Percentiles rank a stretch among this genome's conserved stretches.
Conservation (phyloP, 2,329 filamentous ascomycete species). For the Magnaporthiopsis rhizophila region DNA sequence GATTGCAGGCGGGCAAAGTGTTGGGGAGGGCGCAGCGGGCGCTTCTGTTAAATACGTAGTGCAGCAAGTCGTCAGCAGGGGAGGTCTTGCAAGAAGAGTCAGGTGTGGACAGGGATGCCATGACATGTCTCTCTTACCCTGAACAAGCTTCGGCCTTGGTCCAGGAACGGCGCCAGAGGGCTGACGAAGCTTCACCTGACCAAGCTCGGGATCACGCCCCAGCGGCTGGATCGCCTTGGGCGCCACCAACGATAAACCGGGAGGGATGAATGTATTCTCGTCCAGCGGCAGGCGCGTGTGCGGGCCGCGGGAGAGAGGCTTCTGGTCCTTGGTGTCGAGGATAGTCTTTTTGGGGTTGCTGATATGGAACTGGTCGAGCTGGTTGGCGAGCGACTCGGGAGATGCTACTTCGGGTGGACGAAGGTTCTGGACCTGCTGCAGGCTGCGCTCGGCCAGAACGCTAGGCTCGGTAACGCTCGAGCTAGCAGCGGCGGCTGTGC, state of each 20-base stretch:
- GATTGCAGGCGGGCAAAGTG: background rate
- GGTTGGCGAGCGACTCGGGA: conserved; percentile 4
- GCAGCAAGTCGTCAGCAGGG: conserved; percentile 1
- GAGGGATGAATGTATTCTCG: background rate
- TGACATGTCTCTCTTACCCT: conserved; percentile 1
- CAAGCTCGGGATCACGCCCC: background rate
- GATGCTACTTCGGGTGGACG: background rate
- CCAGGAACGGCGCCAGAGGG: background rate
- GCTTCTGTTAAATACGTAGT: background rate
- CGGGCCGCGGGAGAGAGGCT: background rate
- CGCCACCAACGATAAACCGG: background rate
- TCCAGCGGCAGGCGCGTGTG: background rate
- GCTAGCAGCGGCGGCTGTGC: background rate
- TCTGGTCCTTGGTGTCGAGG: background rate
- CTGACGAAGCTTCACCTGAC: background rate
- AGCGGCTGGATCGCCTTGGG: background rate
- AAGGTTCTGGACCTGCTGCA: conserved; percentile 2
- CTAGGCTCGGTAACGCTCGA: background rate
- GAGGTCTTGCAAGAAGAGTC: background rate
- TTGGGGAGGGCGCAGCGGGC: background rate
- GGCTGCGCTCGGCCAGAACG: conserved; percentile 3
- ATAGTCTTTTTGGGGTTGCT: conserved; percentile 1
- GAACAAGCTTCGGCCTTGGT: background rate
- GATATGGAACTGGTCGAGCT: conserved; percentile 6
- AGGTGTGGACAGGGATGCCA: background rate